Evolutionary conservation across 495 filamentous ascomycete genomes (phyloP).

Genomic region (Entonaema liquescens): DNA sequence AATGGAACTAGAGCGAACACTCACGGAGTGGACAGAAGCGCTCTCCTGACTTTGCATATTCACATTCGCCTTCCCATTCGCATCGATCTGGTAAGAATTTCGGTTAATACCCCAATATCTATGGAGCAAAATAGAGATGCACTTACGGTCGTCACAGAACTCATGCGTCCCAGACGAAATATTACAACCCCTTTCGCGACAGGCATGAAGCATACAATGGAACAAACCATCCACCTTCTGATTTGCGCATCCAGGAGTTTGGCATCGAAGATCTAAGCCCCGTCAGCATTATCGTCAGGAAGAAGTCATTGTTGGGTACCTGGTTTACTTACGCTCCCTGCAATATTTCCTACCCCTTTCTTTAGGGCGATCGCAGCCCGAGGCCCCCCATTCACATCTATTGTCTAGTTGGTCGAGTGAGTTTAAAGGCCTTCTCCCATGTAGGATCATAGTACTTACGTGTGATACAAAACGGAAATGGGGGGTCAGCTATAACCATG

Average conservation of each 20-base stretch:
- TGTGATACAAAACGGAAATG: not conserved
- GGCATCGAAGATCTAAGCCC: conserved; percentile 17
- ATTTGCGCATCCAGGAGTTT: conserved; percentile 23
- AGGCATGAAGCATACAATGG: conserved; percentile 45
- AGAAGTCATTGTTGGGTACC: not conserved
- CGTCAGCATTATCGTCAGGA: not conserved
- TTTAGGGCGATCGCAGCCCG: not conserved
- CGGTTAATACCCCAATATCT: not conserved
- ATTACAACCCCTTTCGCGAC: conserved; percentile 40
- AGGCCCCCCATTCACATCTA: conserved; percentile 28
- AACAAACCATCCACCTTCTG: conserved; percentile 27
- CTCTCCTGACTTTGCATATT: not conserved
- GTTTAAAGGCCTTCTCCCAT: not conserved
- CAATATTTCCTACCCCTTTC: not conserved
- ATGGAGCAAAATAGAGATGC: not conserved
- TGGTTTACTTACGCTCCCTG: conserved; percentile 3
- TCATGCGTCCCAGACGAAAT: conserved; percentile 22
- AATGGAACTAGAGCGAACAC: not conserved
- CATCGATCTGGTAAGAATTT: conserved; percentile 25
- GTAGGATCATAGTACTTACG: not conserved
- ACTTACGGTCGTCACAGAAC: conserved; percentile 47
- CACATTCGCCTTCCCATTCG: conserved; percentile 2
- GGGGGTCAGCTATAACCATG: not conserved
- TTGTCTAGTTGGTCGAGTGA: conserved; percentile 38
- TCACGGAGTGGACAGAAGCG: conserved; percentile 13